These are phyloP conservation scores for Plasmodium cynomolgi DNA, from an alignment of 169 alveolate genomes.

Conservation along the genomic window DNA sequence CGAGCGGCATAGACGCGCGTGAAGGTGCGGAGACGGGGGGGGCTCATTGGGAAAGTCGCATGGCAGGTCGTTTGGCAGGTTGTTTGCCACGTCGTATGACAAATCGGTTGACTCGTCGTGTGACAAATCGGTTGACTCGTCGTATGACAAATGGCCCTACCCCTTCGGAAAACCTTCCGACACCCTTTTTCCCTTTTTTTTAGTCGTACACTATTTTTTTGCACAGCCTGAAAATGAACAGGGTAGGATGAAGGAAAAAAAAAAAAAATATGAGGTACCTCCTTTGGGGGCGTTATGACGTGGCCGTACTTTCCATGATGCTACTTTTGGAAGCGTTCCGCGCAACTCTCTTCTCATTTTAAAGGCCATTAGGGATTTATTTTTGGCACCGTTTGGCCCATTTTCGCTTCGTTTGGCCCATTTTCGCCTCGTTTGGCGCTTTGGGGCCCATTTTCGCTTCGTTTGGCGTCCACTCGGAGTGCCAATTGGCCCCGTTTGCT, in stretches of 20 bases:
- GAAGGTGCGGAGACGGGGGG: background rate
- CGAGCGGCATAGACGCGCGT: background rate
- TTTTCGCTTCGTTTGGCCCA: background rate
- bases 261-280: background rate
- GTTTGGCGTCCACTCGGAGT: background rate
- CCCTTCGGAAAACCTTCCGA: background rate
- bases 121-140: too few relatives aligned
- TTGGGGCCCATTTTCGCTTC: background rate
- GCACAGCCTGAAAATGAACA: conserved; percentile 47
- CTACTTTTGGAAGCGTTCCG: background rate
- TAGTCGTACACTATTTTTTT: conserved; percentile 51
- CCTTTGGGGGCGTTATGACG: background rate
- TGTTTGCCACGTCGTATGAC: too few relatives aligned
- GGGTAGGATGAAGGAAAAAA: background rate
- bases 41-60: background rate
- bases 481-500: background rate
- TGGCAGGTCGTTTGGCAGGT: background rate
- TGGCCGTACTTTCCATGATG: background rate
- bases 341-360: background rate
- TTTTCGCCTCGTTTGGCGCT: background rate
- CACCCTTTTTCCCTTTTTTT: background rate
- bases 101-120: too few relatives aligned
- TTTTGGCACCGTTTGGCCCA: background rate
- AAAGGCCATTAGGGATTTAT: background rate
- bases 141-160: background rate